Evolutionary conservation across 106 monocot species (phyloP), one percentile per base, ranked within the genome.

Genomic region (Xerophyta viscosa): DNA sequence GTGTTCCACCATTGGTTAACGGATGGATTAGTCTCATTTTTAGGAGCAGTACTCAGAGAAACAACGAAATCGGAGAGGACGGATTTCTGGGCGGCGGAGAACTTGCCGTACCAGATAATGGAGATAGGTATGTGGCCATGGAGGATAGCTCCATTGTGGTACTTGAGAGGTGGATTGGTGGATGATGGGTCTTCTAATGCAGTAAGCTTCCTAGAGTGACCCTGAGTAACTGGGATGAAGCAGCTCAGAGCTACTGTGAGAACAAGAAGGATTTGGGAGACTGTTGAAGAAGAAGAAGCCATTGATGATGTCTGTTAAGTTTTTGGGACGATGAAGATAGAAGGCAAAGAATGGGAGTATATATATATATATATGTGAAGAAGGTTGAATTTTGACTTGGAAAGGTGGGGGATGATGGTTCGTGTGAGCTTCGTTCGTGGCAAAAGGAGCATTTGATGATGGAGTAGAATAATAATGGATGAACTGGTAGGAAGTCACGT

Each of bases 41-140:
- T 6, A 13, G 52, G 19, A 46, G 46, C 7, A 17, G 22, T 18
- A 4, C 56, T 57, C 64, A 75, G 56, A 8, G 75, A 80, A 46
- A 63, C 41, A 53, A 80, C 54, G 66, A 80, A 71, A 58, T 80
- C 74, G 26, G 59, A 54, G 65, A 74, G 19, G 48, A 74, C 62
- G 57, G 68, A 60, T 18, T 74, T 73, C 53, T 75, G 74, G 26
- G 57, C 20, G 0, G 66, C 50, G 0, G 48, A 66, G 66, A 80
- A 80, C 1, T 29, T 41, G 27, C 80, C 80, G 25, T 80, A 75
- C 80, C 71, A 81, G 11, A 81, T n/a, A 47, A 81, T 44, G 13
- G 74, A 62, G 21, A 71, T 31, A 15, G 71, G 75, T 31, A 75
- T 67, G 50, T 66, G 29, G 3, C 70, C 80, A 22, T 58, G 58